phyloP scores from a whole-genome alignment of 495 filamentous ascomycete genomes.

The Xylaria bambusicola region DNA sequence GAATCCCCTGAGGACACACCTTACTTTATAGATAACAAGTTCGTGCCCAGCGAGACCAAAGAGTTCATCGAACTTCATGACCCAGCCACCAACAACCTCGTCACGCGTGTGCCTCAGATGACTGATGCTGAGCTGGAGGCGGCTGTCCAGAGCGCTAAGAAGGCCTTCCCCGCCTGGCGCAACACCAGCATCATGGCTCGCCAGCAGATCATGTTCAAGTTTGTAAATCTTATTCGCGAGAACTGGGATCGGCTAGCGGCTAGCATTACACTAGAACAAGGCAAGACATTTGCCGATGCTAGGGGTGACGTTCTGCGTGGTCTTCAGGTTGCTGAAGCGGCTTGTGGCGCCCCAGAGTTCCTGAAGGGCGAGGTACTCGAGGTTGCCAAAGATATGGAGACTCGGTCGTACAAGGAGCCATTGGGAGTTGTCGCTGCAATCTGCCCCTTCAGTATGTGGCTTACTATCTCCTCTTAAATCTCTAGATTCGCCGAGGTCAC shows the following conservation, averaged over 20 bases:
- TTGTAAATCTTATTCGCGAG: constrained; percentile 82
- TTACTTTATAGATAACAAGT: constrained; percentile 92
- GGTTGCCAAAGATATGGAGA: constrained; percentile 99
- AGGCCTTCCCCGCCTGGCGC: constrained; percentile 87
- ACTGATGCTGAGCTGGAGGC: constrained; percentile 87
- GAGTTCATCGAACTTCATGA: constrained; percentile 92
- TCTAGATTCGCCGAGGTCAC: neutral
- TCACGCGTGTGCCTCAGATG: constrained; percentile 96
- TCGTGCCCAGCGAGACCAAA: constrained; percentile 71
- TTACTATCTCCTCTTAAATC: too few species aligned
- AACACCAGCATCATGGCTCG: constrained; percentile 78
- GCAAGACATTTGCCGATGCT: constrained; percentile 96
- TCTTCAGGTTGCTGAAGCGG: constrained; percentile 94
- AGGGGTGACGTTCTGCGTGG: constrained; percentile 93
- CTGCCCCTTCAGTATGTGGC: constrained; percentile 92
- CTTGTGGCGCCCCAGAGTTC: constrained; percentile 91
- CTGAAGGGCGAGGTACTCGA: constrained; percentile 93
- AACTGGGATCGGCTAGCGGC: constrained; percentile 96
- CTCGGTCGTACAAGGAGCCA: constrained; percentile 86
- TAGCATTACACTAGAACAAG: constrained; percentile 96
- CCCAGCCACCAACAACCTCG: constrained; percentile 95
- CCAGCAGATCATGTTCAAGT: constrained; percentile 98
- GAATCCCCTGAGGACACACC: constrained; percentile 73
- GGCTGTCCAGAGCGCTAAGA: constrained; percentile 82
- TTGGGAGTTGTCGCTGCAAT: constrained; percentile 95